These are phyloP conservation scores for Alisma plantagoaquatica DNA, from an alignment of 106 monocot genomes.

Conservation along the genomic window DNA sequence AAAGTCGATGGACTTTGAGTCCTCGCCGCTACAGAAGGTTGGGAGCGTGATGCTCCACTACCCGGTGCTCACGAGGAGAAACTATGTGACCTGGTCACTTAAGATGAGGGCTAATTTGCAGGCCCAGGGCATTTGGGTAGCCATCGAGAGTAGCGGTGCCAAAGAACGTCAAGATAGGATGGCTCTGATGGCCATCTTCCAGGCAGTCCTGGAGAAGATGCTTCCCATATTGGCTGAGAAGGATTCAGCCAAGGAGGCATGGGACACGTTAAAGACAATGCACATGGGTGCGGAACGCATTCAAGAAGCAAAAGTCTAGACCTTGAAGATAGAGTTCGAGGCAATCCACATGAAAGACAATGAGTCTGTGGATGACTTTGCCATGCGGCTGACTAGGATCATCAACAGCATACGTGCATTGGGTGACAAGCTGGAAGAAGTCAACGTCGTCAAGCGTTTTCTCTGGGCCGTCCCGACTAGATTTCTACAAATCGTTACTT, in stretches of 20 bases:
- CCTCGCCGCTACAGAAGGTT: neutral
- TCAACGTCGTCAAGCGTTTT: neutral
- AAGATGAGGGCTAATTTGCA: neutral
- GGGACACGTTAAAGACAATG: slow-evolving; percentile 2
- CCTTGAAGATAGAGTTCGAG: neutral
- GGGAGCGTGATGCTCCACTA: neutral
- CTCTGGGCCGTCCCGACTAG: neutral
- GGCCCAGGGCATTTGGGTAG: slow-evolving; percentile 1
- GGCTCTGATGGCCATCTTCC: slow-evolving; percentile 1
- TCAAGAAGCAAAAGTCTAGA: slow-evolving; percentile 3
- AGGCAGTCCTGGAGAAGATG: neutral
- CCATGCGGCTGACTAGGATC: neutral
- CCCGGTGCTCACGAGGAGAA: slow-evolving; percentile 2
- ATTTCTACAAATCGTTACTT: neutral
- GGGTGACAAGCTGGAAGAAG: neutral
- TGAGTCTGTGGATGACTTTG: slow-evolving; percentile 2
- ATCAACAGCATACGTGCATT: neutral
- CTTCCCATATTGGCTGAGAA: neutral
- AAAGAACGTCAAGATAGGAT: neutral
- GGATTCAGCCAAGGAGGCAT: neutral
- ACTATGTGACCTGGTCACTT: neutral
- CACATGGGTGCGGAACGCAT: slow-evolving; percentile 1
- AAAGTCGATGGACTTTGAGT: neutral
- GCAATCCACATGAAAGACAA: neutral
- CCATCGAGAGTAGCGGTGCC: neutral